These are phyloP conservation scores for Populus tomentosa DNA, from an alignment of 441 rosid species.

Conservation along the genomic window DNA sequence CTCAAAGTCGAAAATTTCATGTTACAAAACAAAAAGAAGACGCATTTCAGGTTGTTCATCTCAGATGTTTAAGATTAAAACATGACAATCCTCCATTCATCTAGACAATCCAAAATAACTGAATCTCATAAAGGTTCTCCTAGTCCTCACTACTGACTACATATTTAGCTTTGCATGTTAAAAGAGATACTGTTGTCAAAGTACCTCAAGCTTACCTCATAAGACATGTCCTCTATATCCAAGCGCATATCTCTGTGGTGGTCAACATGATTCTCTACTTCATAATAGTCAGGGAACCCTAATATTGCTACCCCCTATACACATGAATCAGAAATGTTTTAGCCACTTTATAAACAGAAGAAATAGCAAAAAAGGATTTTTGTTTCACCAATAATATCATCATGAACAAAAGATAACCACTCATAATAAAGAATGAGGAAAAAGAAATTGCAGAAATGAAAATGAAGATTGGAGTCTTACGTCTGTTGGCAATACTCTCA, in stretches of 20 bases:
- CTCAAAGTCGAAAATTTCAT: background rate
- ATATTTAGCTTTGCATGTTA: background rate
- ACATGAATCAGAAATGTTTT: conserved; percentile 7
- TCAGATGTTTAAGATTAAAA: background rate
- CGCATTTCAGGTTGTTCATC: background rate
- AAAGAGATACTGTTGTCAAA: background rate
- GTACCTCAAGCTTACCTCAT: conserved; percentile 51
- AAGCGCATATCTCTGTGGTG: conserved; percentile 88
- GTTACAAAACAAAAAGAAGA: background rate
- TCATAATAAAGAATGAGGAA: conserved; percentile 3
- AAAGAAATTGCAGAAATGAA: conserved; percentile 14
- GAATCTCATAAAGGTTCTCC: background rate
- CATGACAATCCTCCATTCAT: background rate
- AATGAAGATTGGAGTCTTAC: conserved; percentile 31
- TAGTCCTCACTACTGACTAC: background rate
- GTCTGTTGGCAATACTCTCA: conserved; percentile 53
- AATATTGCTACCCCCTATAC: conserved; percentile 64
- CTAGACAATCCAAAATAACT: background rate
- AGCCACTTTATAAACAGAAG: conserved; percentile 8
- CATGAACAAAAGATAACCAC: conserved; percentile 1
- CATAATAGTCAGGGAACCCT: conserved; percentile 49
- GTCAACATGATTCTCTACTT: conserved; percentile 47
- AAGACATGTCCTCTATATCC: conserved; percentile 91
- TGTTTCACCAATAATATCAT: background rate
- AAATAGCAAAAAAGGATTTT: background rate